A percentile compares a stretch with the other conserved stretches of the same genome.
Evolutionary conservation across 2,329 filamentous ascomycete genomes (phyloP).

Genomic region (Phyllosticta capitalensis): DNA sequence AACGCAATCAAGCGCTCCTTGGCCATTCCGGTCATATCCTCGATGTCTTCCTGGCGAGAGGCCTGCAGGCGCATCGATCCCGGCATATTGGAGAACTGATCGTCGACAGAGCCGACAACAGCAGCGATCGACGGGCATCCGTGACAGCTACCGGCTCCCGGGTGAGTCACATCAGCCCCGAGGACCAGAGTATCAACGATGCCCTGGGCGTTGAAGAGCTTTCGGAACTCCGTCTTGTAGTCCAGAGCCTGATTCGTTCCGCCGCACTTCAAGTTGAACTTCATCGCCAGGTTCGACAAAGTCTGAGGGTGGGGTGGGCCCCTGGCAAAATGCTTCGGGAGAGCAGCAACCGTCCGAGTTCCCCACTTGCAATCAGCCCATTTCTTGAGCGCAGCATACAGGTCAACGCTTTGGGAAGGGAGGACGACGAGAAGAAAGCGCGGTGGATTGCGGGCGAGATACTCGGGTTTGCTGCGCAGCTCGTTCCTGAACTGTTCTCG

Average conservation of each 20-base stretch:
- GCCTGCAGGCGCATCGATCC: constrained; percentile 29
- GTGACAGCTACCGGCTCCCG: constrained; percentile 15
- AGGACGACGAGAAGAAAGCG: background rate
- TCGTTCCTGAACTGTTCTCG: background rate
- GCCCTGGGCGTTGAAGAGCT: background rate
- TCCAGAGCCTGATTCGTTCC: background rate
- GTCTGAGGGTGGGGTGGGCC: background rate
- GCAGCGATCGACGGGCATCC: constrained; percentile 30
- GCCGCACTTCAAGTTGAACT: background rate
- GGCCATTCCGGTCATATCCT: constrained; percentile 19
- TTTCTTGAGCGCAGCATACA: constrained; percentile 5
- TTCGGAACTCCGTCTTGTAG: background rate
- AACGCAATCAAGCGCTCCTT: constrained; percentile 8
- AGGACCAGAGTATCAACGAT: constrained; percentile 27
- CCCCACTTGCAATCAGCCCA: background rate
- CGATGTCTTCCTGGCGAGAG: background rate
- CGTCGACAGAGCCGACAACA: constrained; percentile 32
- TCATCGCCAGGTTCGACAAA: constrained; percentile 5
- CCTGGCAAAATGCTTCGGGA: background rate
- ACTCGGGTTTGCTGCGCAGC: background rate
- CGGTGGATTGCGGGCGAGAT: background rate
- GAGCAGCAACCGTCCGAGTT: background rate
- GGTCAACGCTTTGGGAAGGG: background rate
- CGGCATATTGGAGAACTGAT: constrained; percentile 21
- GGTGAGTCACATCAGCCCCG: constrained; percentile 37